Base-by-base conservation (phyloP, 768 basidiomycete species). In the Crucibulum laeve region DNA sequence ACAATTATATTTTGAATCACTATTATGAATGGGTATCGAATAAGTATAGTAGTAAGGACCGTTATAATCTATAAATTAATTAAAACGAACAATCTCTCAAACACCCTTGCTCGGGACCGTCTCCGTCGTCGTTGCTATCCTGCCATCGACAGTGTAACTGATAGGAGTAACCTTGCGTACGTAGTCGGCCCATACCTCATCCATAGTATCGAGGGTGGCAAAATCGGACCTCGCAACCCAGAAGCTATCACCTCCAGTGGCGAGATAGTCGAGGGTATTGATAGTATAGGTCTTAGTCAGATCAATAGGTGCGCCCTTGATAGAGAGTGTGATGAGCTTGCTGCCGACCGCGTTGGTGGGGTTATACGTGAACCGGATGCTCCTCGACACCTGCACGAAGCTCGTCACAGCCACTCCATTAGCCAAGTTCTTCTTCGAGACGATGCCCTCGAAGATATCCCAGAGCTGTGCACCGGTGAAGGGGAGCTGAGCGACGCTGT, bases 391-490 rank as follows among this genome's bases (percentile, higher is more conserved):
- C 47, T 74, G 73, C 3, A 69, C 61, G 45, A 68, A 72, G 32
- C 65, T 69, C 6, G 68, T 66, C 22, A 73, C 65, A 8, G 51
- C 40, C 36, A 49, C 36, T 19, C 55, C 52, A 47, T 61, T 63
- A 26, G 51, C 50, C 23, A 56, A 46, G 44, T 57, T 66, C 24
- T 56, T 53, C 26, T 52, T 55, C 14, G 60, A 61, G 2, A 60
- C 62, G 43, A 67, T 63, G 37, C 71, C 66, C 46, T 73, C 70
- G 40, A 73, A 67, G 42, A 67, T 54, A 34, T 65, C 57, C 70
- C 70, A 73, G 13, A 74, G 55, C 49, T 68, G 55, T 5, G 52
- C 51, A 17, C 70, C 71, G 7, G 67, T 69, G 49, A 73, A 63
- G 14, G 52, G 43, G 43, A 74, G 57, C 47, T 73, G 68, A 40